Conservation (phyloP, 805 yeast species). For the Lipomyces anomalus region DNA sequence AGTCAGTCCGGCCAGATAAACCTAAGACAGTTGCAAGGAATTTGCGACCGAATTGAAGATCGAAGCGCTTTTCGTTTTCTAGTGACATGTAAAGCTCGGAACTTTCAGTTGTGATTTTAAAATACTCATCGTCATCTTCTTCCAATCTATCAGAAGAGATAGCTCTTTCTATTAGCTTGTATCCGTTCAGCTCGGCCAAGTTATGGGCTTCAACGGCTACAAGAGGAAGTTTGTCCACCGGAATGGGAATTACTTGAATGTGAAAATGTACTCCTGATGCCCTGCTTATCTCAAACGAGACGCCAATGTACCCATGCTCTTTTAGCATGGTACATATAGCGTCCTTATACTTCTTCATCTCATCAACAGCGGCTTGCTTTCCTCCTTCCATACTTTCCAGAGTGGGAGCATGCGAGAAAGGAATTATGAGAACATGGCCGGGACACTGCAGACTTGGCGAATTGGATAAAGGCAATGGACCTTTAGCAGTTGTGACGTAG, state of each 20-base stretch:
- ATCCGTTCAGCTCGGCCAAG: conserved; percentile 22
- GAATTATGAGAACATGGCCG: conserved; percentile 77
- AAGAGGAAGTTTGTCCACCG: conserved; percentile 38
- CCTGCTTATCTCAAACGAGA: conserved; percentile 67
- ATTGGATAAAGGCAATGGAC: conserved; percentile 54
- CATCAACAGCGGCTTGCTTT: conserved; percentile 36
- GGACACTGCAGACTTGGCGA: conserved; percentile 48
- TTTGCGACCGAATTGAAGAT: conserved; percentile 78
- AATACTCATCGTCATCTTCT: conserved; percentile 33
- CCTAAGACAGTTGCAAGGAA: conserved; percentile 61
- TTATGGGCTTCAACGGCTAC: conserved; percentile 37
- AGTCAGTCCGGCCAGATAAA: conserved; percentile 55
- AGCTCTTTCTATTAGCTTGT: conserved; percentile 25
- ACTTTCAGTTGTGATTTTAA: conserved; percentile 25
- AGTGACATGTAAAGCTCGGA: conserved; percentile 15
- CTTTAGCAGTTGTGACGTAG: conserved; percentile 76
- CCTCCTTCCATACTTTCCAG: conserved; percentile 29
- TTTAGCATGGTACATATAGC: conserved; percentile 39
- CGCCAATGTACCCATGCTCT: conserved; percentile 42
- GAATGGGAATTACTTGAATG: conserved; percentile 69
- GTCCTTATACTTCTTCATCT: conserved; percentile 29
- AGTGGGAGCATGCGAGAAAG: conserved; percentile 66
- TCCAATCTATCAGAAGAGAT: conserved; percentile 16
- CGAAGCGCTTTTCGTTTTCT: conserved; percentile 39
- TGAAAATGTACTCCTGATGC: conserved; percentile 65